These are phyloP conservation scores for Salvia sclarea DNA, from an alignment of 305 asterid species.

Conservation along the genomic window DNA sequence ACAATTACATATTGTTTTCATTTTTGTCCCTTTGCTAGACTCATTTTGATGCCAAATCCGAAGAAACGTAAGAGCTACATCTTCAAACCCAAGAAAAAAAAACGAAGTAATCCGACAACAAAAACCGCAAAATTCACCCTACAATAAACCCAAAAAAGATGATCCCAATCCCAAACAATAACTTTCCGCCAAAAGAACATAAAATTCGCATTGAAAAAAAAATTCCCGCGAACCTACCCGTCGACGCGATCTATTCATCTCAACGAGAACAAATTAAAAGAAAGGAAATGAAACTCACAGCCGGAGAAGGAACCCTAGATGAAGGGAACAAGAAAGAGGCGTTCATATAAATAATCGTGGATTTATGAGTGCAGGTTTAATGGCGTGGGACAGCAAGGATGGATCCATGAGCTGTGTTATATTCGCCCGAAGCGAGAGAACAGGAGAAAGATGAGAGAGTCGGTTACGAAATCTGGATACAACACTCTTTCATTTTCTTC, in stretches of 20 bases:
- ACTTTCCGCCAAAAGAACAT: constrained; percentile 13
- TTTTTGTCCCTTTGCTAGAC: neutral
- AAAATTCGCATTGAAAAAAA: constrained; percentile 11
- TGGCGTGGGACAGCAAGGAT: constrained; percentile 29
- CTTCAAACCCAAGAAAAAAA: constrained; percentile 8
- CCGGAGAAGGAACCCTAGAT: constrained; percentile 25
- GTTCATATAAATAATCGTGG: constrained; percentile 14
- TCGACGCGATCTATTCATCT: constrained; percentile 15
- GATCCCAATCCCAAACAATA: constrained; percentile 1
- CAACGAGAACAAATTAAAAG: neutral
- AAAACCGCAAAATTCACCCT: constrained; percentile 1
- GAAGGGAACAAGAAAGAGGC: constrained; percentile 4
- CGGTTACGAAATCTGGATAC: constrained; percentile 20
- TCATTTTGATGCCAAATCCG: neutral
- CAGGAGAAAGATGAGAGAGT: constrained; percentile 36
- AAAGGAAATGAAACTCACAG: constrained; percentile 31
- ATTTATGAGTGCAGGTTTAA: constrained; percentile 22
- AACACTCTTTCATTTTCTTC: constrained; percentile 15
- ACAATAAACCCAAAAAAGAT: neutral
- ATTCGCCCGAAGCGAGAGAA: constrained; percentile 31
- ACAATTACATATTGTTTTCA: neutral
- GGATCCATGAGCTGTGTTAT: constrained; percentile 31
- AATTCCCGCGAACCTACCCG: constrained; percentile 1
- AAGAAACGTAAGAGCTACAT: neutral
- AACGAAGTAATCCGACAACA: neutral